Percentiles rank a stretch among this genome's conserved stretches.
phyloP scores from a whole-genome alignment of 2,329 filamentous ascomycete genomes.

The Penicillium sp. region DNA sequence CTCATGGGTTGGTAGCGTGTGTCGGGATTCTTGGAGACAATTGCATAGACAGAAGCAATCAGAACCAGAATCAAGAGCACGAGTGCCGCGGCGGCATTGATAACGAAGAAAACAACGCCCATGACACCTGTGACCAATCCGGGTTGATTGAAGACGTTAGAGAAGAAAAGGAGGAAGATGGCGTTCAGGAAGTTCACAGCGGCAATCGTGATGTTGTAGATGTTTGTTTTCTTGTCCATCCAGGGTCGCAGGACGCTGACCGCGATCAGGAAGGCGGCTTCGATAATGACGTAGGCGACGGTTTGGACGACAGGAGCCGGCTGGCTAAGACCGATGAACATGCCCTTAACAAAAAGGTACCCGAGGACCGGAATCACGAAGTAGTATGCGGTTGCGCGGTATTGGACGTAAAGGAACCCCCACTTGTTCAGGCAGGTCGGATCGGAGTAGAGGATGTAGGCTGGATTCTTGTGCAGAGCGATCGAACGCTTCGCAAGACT shows the following conservation, averaged over 20 bases:
- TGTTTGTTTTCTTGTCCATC: constrained; percentile 99
- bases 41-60: constrained; percentile 75
- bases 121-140: constrained; percentile 83
- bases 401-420: constrained; percentile 97
- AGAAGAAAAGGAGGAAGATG: constrained; percentile 88
- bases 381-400: constrained; percentile 94
- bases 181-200: constrained; percentile 89
- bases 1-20: constrained; percentile 95
- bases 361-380: constrained; percentile 81
- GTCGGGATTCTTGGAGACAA: constrained; percentile 92
- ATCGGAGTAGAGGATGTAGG: constrained; percentile 95
- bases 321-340: constrained; percentile 86
- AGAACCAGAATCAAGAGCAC: constrained; percentile 83
- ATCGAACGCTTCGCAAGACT: constrained; percentile 87
- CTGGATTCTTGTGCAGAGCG: constrained; percentile 90
- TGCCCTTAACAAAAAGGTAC: constrained; percentile 84
- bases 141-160: constrained; percentile 82
- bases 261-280: constrained; percentile 76
- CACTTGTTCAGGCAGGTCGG: constrained; percentile 94
- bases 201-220: constrained; percentile 92
- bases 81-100: constrained; percentile 82
- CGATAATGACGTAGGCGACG: constrained; percentile 80
- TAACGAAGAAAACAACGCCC: constrained; percentile 85
- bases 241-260: constrained; percentile 84
- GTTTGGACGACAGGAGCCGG: constrained; percentile 73